Base-by-base conservation (phyloP, 2,329 filamentous ascomycete genomes). In the Fusarium sambucinum region DNA sequence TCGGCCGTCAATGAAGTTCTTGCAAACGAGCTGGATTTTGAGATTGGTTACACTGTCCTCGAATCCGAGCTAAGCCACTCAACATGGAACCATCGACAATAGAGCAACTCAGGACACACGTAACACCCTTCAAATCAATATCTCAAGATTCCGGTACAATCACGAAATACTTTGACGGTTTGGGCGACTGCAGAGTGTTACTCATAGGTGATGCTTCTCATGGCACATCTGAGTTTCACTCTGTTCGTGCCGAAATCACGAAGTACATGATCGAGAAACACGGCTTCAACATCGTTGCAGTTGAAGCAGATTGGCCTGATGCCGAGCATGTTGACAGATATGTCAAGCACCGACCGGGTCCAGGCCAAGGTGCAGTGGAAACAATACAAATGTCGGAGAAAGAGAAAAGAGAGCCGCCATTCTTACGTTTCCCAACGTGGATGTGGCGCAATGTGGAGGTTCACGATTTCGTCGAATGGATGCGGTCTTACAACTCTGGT, bases 361-460 rank as follows among this genome's bases (percentile, higher is more conserved):
- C 52, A 14, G 48, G 60, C 16, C 65, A 66, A 16, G 48, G 60
- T 2, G 52, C 48, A 10, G 48, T 38, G 21, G 60, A 69, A 58
- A 55, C 65, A 3, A 19, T 41, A 19, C 66, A 66, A 17, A 53
- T 58, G 52, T 44, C 41, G 25, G 55, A 55, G 12, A 25, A 66
- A 21, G 53, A 46, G 29, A 54, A 54, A 6, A 55, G 66, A 32
- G 66, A 69, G 2, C 37, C 60, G 5, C 48, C 41, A 10, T 69
- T 69, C 30, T 33, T 69, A 3, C 44, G 40, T 3, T 69, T 69
- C 30, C 55, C 65, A 2, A 69, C 60, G 4, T 68, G 44, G 65
- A 66, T 69, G 55, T 69, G 66, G 66, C 55, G 66, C 29, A 69
- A 69, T n/a, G 46, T 58, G 12, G 60, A 69, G 40, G 66, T 69